Evolutionary conservation across 352 stramenopile genomes (phyloP).

Genomic region (Phytophthora constricta): DNA sequence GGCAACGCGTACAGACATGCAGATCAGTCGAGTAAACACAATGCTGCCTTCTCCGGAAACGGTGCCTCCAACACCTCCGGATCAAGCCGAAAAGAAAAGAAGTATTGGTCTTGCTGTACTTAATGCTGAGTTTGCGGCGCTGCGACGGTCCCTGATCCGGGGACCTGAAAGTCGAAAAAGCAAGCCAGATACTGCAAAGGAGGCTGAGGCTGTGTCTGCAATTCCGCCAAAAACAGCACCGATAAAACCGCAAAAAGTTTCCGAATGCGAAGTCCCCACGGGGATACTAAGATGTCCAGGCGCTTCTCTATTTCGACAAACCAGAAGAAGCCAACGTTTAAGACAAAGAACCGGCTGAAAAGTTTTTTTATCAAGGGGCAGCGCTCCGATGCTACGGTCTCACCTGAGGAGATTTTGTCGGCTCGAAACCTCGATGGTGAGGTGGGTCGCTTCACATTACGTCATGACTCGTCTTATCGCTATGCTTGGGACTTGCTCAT

Average conservation of each 20-base stretch:
- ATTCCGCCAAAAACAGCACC: neutral
- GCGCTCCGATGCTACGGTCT: slow-evolving; percentile 23
- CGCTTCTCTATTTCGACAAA: slow-evolving; percentile 44
- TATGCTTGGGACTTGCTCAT: slow-evolving; percentile 63
- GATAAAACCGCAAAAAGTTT: neutral
- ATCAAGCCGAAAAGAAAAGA: slow-evolving; percentile 27
- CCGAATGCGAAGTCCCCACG: slow-evolving; percentile 9
- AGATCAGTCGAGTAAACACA: slow-evolving; percentile 17
- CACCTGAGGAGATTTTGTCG: slow-evolving; percentile 43
- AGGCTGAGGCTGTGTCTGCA: slow-evolving; percentile 1
- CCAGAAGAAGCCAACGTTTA: neutral
- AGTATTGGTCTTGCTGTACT: slow-evolving; percentile 35
- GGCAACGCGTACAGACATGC: slow-evolving; percentile 13
- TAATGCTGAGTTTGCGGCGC: slow-evolving; percentile 27
- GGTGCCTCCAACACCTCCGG: neutral
- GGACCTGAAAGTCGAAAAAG: slow-evolving; percentile 14
- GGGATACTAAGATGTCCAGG: slow-evolving; percentile 39
- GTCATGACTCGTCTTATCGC: slow-evolving; percentile 53
- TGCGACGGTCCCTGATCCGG: slow-evolving; percentile 24
- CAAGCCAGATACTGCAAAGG: slow-evolving; percentile 22
- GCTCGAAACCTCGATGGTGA: slow-evolving; percentile 40
- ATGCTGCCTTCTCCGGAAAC: no score
- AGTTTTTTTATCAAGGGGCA: slow-evolving; percentile 34
- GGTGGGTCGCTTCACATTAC: slow-evolving; percentile 52
- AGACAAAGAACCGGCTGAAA: slow-evolving; percentile 24